These are phyloP conservation scores for Paramecium pentaurelia DNA, from an alignment of 73 alveolate species.

Conservation along the genomic window DNA sequence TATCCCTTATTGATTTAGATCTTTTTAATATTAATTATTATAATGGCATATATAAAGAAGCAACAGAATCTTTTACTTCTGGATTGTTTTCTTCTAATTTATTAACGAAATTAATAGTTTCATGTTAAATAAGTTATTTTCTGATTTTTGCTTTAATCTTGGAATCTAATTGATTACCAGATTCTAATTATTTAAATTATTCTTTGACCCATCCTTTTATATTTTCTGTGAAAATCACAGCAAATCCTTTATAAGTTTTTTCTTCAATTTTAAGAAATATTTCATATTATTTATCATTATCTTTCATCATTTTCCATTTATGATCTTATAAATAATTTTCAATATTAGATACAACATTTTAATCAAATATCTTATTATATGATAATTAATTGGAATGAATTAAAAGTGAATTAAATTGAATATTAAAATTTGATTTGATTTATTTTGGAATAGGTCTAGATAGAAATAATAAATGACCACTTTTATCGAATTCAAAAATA, in stretches of 20 bases:
- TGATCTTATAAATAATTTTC: conserved; percentile 31
- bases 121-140: conserved; percentile 30
- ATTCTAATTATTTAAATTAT: not conserved
- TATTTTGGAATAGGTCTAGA: conserved; percentile 26
- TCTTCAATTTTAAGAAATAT: conserved; percentile 36
- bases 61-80: conserved; percentile 27
- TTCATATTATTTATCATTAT: conserved; percentile 19
- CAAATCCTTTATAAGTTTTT: conserved; percentile 39
- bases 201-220: conserved; percentile 37
- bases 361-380: conserved; percentile 23
- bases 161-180: not conserved
- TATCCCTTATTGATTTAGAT: not conserved
- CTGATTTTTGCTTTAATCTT: conserved; percentile 23
- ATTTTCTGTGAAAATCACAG: conserved; percentile 20
- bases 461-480: conserved; percentile 23
- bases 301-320: conserved; percentile 44
- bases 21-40: not conserved
- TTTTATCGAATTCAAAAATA: conserved; percentile 35
- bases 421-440: not conserved
- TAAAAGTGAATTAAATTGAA: not conserved
- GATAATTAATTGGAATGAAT: not conserved
- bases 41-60: conserved; percentile 33
- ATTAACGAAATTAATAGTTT: conserved; percentile 29
- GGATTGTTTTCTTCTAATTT: conserved; percentile 42
- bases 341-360: not conserved